Percentiles rank a stretch among this genome's conserved stretches.
Evolutionary conservation across 2,329 filamentous ascomycete species (phyloP).

Genomic region (Aureobasidium zeae): DNA sequence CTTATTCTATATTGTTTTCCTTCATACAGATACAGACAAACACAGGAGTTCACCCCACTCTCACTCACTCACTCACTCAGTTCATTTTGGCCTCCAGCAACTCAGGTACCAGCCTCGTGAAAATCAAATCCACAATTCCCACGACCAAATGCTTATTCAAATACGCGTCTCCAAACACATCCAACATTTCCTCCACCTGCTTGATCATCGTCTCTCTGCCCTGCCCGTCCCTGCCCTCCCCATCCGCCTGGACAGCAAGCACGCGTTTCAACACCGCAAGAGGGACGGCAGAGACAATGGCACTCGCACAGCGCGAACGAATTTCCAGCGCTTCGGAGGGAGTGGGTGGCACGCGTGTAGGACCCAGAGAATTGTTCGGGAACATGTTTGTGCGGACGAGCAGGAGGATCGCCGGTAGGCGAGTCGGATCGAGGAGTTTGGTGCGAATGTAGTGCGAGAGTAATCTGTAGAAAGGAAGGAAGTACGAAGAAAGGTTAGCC

Average conservation of each 20-base stretch:
- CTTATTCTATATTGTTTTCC: too few relatives aligned
- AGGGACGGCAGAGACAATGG: slow-evolving; percentile 43
- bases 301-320: slow-evolving; percentile 56
- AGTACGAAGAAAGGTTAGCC: not conserved
- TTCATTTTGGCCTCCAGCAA: too few relatives aligned
- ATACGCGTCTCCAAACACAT: slow-evolving; percentile 71
- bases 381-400: slow-evolving; percentile 71
- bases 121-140: slow-evolving; percentile 65
- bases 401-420: slow-evolving; percentile 46
- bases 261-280: slow-evolving; percentile 36
- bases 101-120: slow-evolving; percentile 80
- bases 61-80: too few relatives aligned
- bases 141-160: slow-evolving; percentile 91
- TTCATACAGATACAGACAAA: too few relatives aligned
- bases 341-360: slow-evolving; percentile 50
- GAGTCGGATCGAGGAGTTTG: slow-evolving; percentile 34
- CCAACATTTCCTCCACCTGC: slow-evolving; percentile 51
- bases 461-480: slow-evolving; percentile 29
- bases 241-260: too few relatives aligned
- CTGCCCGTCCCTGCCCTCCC: slow-evolving; percentile 21
- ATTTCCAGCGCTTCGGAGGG: slow-evolving; percentile 53
- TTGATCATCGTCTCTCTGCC: slow-evolving; percentile 24
- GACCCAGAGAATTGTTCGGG: slow-evolving; percentile 69
- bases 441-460: slow-evolving; percentile 38
- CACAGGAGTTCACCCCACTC: too few relatives aligned